These are phyloP conservation scores for Kalaharituber pfeilii DNA, from an alignment of 2,329 filamentous ascomycete species.

Conservation along the genomic window DNA sequence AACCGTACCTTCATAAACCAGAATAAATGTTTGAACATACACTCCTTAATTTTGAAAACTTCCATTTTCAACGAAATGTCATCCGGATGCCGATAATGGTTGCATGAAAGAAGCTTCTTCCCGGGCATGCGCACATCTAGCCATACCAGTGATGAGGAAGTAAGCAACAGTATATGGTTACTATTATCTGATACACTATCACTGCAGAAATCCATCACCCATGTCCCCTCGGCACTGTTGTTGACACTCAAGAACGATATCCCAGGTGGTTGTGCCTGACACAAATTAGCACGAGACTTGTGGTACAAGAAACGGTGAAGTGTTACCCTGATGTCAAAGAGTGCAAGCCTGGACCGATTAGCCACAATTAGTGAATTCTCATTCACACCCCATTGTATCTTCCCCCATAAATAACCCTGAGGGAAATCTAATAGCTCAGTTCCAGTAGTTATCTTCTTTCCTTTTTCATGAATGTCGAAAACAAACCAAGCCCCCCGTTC, in stretches of 20 bases:
- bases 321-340: constrained; percentile 17
- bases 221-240: not conserved
- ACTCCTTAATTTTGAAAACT: not conserved
- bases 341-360: constrained; percentile 5
- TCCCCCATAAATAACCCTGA: constrained; percentile 10
- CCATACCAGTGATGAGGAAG: constrained; percentile 7
- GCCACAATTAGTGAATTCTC: constrained; percentile 11
- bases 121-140: constrained; percentile 10
- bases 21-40: too few species aligned
- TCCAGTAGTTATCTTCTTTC: not conserved
- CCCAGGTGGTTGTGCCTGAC: not conserved
- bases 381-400: constrained; percentile 15
- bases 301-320: not conserved
- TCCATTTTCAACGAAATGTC: constrained; percentile 13
- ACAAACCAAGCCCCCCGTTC: constrained; percentile 13
- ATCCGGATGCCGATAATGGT: constrained; percentile 10
- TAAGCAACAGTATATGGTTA: constrained; percentile 12
- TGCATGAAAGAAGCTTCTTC: constrained; percentile 9
- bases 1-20: too few species aligned
- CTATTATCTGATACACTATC: not conserved
- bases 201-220: constrained; percentile 12
- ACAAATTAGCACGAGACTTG: too few species aligned
- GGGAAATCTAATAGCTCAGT: not conserved
- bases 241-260: not conserved
- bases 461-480: constrained; percentile 11